Evolutionary conservation across 148 eudicot genomes (phyloP).

Genomic region (Rhododendron vialii): DNA sequence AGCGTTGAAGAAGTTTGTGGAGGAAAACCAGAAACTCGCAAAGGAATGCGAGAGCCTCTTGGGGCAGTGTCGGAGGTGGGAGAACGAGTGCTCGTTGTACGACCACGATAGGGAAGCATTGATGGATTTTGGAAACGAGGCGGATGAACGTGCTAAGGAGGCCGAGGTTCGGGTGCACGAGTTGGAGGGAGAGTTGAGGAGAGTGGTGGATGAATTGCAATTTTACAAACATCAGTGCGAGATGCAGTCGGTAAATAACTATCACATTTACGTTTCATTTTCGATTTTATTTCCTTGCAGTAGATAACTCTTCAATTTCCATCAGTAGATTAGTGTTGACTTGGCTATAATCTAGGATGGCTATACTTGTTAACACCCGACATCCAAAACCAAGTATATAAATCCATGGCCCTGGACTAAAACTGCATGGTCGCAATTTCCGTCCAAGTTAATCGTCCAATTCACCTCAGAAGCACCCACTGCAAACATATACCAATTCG

Average conservation of each 20-base stretch:
- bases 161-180: conserved; percentile 54
- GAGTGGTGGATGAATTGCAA: conserved; percentile 38
- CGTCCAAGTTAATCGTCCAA: background rate
- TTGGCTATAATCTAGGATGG: too few relatives aligned
- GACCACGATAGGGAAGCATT: conserved; percentile 81
- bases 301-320: background rate
- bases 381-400: background rate
- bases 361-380: background rate
- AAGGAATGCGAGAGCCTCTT: conserved; percentile 59
- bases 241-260: conserved; percentile 41
- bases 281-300: background rate
- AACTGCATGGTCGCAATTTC: background rate
- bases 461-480: background rate
- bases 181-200: conserved; percentile 56
- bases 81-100: conserved; percentile 76
- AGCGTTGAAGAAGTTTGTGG: conserved; percentile 81
- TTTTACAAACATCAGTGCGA: conserved; percentile 46
- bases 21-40: conserved; percentile 82
- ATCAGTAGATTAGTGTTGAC: background rate
- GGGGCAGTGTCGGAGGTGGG: conserved; percentile 56
- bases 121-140: conserved; percentile 95
- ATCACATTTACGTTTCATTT: background rate
- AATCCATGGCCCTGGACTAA: background rate
- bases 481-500: too few relatives aligned
- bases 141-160: conserved; percentile 74